Conservation (phyloP, 2,329 filamentous ascomycete species). For the Ceratocystis papillata region DNA sequence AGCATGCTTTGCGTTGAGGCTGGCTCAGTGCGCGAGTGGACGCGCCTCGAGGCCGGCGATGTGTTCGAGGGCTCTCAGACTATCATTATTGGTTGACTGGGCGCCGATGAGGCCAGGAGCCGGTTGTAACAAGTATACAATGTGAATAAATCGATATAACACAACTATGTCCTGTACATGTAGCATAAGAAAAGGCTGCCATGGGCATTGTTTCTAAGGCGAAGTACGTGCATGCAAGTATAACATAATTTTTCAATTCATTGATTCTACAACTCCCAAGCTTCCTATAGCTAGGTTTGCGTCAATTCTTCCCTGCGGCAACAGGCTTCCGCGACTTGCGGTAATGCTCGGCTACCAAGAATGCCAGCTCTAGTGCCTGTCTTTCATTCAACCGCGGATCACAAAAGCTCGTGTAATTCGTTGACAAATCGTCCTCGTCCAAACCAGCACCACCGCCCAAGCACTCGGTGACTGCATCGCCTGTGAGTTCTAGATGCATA, state of each 20-base stretch:
- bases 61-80: constrained; percentile 53
- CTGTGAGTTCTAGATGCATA: constrained; percentile 88
- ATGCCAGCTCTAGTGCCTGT: constrained; percentile 89
- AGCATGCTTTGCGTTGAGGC: constrained; percentile 93
- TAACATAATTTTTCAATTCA: background rate
- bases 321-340: constrained; percentile 32
- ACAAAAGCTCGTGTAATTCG: constrained; percentile 93
- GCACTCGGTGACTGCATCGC: constrained; percentile 93
- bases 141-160: constrained; percentile 1
- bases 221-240: background rate
- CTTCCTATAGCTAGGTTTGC: background rate
- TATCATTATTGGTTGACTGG: constrained; percentile 31
- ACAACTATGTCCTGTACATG: background rate
- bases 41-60: constrained; percentile 70
- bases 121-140: constrained; percentile 8
- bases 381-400: constrained; percentile 95
- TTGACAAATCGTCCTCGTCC: constrained; percentile 74
- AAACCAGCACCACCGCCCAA: constrained; percentile 79
- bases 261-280: background rate
- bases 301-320: background rate
- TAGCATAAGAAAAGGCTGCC: background rate
- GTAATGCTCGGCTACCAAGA: constrained; percentile 78
- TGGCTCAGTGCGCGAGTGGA: constrained; percentile 71
- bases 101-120: background rate
- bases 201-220: background rate